Base-by-base conservation (phyloP, 106 monocot species). In the Agapanthus africanus region DNA sequence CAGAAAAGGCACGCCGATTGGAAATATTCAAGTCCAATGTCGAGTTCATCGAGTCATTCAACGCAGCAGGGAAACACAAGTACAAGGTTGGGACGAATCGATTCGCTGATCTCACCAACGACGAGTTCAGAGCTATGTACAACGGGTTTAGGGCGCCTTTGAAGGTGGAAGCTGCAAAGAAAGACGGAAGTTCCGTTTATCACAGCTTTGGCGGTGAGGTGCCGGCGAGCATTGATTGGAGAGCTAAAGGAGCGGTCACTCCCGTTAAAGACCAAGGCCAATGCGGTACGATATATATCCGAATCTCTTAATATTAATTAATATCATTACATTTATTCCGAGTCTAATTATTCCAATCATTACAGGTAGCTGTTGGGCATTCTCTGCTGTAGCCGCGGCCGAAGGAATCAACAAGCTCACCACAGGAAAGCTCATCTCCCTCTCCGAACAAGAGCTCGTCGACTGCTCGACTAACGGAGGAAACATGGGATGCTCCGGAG, bases 211-310 rank as follows among this genome's bases (percentile, higher is more conserved):
- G 56, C 19, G n/a, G n/a, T n/a, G 61, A 28, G 26, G 57, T 38
- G 2, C 7, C 70, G 0, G 16, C 19, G 1, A 28, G 2, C 59
- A 34, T 57, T 36, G 70, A 71, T 18, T 71, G 70, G 70, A 71
- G 70, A 38, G 39, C 11, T 15, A 23, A 71, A 22, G 70, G 70
- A 1, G 70, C 59, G 11, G 70, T 71, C 59, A 71, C 59, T 39
- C 6, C 70, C 4, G 25, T 71, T 38, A 71, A 71, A 35, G 59
- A 71, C 26, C 70, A 71, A 59, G 57, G 57, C 14, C 26, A 56
- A 27, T 71, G 70, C 27, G 70, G 70, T 71, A 39, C n/a, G n/a
- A n/a, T n/a, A n/a, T n/a, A n/a, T n/a, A n/a, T n/a, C n/a, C n/a
- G n/a, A n/a, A n/a, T n/a, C n/a, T n/a, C n/a, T n/a, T n/a, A n/a